These are phyloP conservation scores for Fusarium veterinarium DNA, from an alignment of 2,329 filamentous ascomycete genomes.

Conservation along the genomic window DNA sequence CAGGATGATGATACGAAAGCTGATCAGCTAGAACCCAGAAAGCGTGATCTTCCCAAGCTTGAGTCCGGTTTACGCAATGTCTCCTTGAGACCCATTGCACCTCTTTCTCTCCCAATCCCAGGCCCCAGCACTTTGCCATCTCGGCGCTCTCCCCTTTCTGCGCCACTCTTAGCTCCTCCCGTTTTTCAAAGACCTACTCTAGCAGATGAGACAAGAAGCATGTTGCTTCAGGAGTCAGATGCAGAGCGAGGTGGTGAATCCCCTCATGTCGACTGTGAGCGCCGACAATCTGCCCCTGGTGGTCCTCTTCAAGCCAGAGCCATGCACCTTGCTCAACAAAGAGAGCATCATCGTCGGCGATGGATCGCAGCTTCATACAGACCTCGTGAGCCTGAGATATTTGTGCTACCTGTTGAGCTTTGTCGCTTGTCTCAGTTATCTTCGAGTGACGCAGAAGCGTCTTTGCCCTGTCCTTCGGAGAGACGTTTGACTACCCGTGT, in stretches of 20 bases:
- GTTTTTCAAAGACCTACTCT: slow-evolving; percentile 24
- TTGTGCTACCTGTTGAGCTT: slow-evolving; percentile 45
- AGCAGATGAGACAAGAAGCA: slow-evolving; percentile 35
- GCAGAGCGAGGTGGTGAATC: background rate
- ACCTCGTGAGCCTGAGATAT: slow-evolving; percentile 34
- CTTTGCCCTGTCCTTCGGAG: slow-evolving; percentile 29
- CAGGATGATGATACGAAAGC: slow-evolving; percentile 31
- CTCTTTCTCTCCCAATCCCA: slow-evolving; percentile 20
- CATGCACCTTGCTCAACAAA: slow-evolving; percentile 41
- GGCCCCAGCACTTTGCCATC: slow-evolving; percentile 9
- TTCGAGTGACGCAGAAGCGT: slow-evolving; percentile 6
- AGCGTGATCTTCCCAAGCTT: slow-evolving; percentile 8
- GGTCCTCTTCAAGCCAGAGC: slow-evolving; percentile 26
- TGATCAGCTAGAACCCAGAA: slow-evolving; percentile 24
- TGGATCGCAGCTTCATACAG: slow-evolving; percentile 31
- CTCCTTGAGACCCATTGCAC: slow-evolving; percentile 29
- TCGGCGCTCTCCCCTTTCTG: slow-evolving; percentile 36
- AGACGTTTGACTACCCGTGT: slow-evolving; percentile 44
- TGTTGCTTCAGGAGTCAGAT: slow-evolving; percentile 25
- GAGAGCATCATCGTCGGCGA: slow-evolving; percentile 37
- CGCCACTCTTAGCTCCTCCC: slow-evolving; percentile 25
- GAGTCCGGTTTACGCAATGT: slow-evolving; percentile 21
- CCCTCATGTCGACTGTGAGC: slow-evolving; percentile 7
- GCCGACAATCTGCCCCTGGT: slow-evolving; percentile 38
- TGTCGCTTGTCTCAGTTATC: slow-evolving; percentile 31